Evolutionary conservation across 257 asterid species (phyloP).

Genomic region (Mitragyna speciosa): DNA sequence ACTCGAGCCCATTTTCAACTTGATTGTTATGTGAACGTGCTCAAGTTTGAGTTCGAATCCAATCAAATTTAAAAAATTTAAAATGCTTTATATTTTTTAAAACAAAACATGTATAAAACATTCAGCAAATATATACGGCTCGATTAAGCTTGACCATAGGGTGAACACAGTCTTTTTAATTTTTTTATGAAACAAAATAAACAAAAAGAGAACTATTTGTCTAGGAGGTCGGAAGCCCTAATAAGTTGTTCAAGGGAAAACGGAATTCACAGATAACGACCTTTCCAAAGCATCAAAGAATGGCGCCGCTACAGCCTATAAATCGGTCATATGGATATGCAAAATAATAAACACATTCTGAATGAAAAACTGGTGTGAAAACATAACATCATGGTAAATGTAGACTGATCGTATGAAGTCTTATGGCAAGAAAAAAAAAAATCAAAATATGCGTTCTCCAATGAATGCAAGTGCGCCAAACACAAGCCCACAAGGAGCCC

Average conservation of each 20-base stretch:
- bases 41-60: no score
- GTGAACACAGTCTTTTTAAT: no score
- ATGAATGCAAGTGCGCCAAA: background rate
- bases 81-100: no score
- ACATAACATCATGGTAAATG: background rate
- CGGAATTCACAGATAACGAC: background rate
- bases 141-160: no score
- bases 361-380: background rate
- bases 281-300: background rate
- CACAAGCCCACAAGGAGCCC: background rate
- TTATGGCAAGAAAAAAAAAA: background rate
- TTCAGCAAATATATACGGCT: no score
- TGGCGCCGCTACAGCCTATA: background rate
- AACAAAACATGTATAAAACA: no score
- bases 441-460: background rate
- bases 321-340: background rate
- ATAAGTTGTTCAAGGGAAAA: background rate
- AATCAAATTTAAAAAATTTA: no score
- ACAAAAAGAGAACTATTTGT: background rate
- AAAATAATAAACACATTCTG: background rate
- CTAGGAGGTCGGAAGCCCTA: background rate
- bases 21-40: no score
- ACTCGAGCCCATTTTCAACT: no score
- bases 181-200: background rate
- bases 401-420: background rate